Conservation (phyloP, 208 protist genomes). For the Leishmania lainsoni region DNA sequence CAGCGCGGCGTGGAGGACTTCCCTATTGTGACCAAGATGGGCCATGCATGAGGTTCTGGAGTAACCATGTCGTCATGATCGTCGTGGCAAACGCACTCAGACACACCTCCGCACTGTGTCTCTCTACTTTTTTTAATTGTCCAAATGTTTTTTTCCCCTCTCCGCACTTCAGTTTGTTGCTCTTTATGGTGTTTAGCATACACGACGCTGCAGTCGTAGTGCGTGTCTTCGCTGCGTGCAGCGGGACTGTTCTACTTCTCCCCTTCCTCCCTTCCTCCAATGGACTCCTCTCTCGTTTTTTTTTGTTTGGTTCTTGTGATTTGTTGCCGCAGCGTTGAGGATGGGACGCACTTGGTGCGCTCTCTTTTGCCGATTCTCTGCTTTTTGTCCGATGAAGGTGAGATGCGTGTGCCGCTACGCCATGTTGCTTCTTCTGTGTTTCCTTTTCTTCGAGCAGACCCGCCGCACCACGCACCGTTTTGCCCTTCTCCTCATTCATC, state of each 20-base stretch:
- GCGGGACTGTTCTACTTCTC: neutral
- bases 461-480: neutral
- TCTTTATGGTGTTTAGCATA: neutral
- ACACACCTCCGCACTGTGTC: neutral
- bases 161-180: neutral
- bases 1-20: constrained; percentile 20
- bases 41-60: neutral
- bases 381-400: neutral
- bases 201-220: neutral
- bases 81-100: neutral
- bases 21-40: neutral
- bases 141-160: neutral
- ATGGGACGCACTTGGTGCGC: neutral
- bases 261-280: neutral
- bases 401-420: neutral
- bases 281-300: neutral
- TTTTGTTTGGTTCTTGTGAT: neutral
- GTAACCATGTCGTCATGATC: neutral
- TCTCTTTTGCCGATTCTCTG: neutral
- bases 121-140: neutral
- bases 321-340: neutral
- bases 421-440: neutral
- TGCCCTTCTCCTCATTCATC: neutral
- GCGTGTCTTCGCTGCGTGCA: neutral
- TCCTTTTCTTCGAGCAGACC: neutral